Evolutionary conservation across 1,139 yeast genomes (phyloP).

Genomic region (Lodderomyces parapsilosis): DNA sequence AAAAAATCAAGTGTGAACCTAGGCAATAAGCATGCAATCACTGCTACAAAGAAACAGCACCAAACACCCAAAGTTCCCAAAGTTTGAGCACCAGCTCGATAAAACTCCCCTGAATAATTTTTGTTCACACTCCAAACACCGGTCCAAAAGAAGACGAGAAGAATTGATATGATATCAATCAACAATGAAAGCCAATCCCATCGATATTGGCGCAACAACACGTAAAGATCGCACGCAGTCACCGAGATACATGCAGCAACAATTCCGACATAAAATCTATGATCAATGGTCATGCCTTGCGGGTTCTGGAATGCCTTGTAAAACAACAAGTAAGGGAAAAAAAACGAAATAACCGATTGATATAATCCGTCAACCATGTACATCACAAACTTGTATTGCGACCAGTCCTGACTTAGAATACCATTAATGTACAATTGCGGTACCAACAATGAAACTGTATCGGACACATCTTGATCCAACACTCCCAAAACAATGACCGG

Average conservation of each 20-base stretch:
- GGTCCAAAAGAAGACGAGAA: conserved; percentile 60
- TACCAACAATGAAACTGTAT: conserved; percentile 52
- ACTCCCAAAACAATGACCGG: conserved; percentile 61
- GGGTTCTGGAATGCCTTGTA: conserved; percentile 45
- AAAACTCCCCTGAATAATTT: conserved; percentile 44
- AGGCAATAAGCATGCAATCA: conserved; percentile 49
- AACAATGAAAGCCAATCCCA: conserved; percentile 62
- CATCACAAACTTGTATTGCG: conserved; percentile 50
- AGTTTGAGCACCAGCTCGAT: conserved; percentile 53
- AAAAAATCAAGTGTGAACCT: conserved; percentile 51
- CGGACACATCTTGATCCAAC: conserved; percentile 62
- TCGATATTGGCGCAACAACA: conserved; percentile 53
- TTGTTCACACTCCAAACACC: conserved; percentile 56
- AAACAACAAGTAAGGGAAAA: conserved; percentile 53
- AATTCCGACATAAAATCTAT: conserved; percentile 58
- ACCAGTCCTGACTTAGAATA: conserved; percentile 53
- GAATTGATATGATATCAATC: conserved; percentile 48
- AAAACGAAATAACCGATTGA: conserved; percentile 56
- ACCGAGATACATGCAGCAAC: conserved; percentile 50
- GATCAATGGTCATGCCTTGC: conserved; percentile 53
- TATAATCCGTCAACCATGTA: conserved; percentile 61
- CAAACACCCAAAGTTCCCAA: conserved; percentile 55
- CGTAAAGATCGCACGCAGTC: conserved; percentile 52
- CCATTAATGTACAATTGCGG: conserved; percentile 62
- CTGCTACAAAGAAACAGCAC: conserved; percentile 50